Evolutionary conservation across 2,329 filamentous ascomycete species (phyloP).

Genomic region (Trichoderma simmonsii): DNA sequence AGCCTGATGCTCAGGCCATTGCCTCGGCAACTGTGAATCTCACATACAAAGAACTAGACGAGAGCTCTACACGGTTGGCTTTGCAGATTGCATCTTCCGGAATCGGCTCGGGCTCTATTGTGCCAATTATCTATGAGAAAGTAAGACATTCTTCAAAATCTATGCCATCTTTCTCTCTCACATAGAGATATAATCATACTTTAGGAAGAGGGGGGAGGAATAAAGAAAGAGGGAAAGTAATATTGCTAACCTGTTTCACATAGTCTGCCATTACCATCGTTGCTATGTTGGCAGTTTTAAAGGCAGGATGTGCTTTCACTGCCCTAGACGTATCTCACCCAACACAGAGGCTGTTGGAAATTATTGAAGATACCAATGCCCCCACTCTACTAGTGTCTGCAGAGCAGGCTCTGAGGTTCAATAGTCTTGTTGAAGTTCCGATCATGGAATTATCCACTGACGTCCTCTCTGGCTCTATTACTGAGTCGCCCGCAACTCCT

Average conservation of each 20-base stretch:
- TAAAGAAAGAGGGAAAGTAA: no score
- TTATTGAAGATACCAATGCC: not conserved
- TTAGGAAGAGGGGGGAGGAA: no score
- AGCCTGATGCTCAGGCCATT: not conserved
- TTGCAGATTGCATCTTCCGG: not conserved
- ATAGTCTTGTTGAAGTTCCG: not conserved
- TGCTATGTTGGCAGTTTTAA: not conserved
- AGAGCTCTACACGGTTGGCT: not conserved
- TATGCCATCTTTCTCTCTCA: not conserved
- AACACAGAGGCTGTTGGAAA: not conserved
- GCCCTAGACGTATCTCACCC: not conserved
- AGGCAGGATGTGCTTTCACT: not conserved
- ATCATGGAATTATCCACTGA: not conserved
- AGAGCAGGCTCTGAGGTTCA: not conserved
- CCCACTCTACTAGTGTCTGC: not conserved
- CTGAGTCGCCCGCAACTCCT: not conserved
- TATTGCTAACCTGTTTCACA: not conserved
- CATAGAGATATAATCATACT: no score
- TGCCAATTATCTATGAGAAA: not conserved
- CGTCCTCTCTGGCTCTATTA: not conserved
- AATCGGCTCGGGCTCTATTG: not conserved
- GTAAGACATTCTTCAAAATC: not conserved
- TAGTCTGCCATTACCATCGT: not conserved
- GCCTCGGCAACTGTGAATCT: not conserved
- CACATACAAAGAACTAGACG: not conserved